These are phyloP conservation scores for Phytophthora chlamydospora DNA, from an alignment of 352 stramenopile genomes.

Conservation along the genomic window DNA sequence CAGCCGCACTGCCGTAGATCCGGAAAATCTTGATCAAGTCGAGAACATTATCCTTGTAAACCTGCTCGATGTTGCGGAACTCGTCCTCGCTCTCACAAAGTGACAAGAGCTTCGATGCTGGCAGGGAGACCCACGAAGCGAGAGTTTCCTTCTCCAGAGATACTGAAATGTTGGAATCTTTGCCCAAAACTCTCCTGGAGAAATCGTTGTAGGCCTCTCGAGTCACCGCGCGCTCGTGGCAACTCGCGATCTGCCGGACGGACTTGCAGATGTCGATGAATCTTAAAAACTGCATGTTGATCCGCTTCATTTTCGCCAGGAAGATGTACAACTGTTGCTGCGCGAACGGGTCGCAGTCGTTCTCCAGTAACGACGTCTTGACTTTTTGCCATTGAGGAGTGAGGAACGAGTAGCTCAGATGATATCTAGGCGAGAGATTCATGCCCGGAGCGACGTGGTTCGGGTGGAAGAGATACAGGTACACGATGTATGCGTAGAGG, in stretches of 20 bases:
- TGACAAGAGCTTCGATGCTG: constrained; percentile 49
- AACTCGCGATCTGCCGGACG: constrained; percentile 55
- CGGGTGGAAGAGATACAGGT: constrained; percentile 68
- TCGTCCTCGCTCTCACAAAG: constrained; percentile 75
- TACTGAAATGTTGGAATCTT: constrained; percentile 76
- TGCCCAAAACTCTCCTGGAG: constrained; percentile 60
- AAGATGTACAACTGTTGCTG: constrained; percentile 84
- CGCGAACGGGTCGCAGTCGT: constrained; percentile 67
- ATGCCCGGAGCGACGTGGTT: constrained; percentile 64
- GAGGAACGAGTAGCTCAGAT: constrained; percentile 66
- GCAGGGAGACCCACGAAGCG: constrained; percentile 59
- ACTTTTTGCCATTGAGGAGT: constrained; percentile 73
- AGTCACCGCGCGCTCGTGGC: constrained; percentile 54
- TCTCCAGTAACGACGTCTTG: constrained; percentile 56
- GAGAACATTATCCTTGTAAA: constrained; percentile 80
- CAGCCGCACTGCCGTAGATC: constrained; percentile 67
- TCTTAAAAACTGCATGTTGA: constrained; percentile 63
- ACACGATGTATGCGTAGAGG: constrained; percentile 68
- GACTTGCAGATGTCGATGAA: constrained; percentile 62
- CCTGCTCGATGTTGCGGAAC: constrained; percentile 58
- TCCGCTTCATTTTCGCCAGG: constrained; percentile 65
- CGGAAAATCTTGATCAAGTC: constrained; percentile 85
- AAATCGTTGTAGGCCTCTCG: constrained; percentile 76
- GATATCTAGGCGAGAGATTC: constrained; percentile 49
- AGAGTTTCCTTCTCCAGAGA: constrained; percentile 76